A percentile compares a stretch with the other conserved stretches of the same genome.
phyloP scores from a whole-genome alignment of 176 grass and related monocot species.

The Musa itinerans region DNA sequence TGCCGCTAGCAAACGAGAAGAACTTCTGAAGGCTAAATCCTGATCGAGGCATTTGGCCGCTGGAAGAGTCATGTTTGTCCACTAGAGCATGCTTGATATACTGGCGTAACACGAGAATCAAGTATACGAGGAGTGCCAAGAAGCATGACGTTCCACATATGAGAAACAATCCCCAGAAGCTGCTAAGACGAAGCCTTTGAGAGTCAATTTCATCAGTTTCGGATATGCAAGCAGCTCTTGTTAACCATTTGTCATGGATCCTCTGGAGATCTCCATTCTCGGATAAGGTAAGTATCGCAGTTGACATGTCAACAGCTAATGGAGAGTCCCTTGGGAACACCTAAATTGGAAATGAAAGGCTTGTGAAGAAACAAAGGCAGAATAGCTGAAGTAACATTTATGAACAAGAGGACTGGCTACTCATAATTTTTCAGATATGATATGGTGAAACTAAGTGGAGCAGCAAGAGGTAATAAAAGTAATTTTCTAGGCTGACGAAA shows the following conservation, averaged over 20 bases:
- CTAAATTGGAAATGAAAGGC: constrained; percentile 21
- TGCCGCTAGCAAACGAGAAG: constrained; percentile 50
- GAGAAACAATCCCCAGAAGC: constrained; percentile 84
- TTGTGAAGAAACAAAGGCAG: not conserved
- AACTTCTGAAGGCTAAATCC: constrained; percentile 29
- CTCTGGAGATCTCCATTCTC: constrained; percentile 85
- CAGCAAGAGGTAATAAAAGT: too few species aligned
- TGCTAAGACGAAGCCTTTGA: constrained; percentile 52
- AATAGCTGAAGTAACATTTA: not conserved
- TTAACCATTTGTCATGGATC: constrained; percentile 92
- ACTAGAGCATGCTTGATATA: constrained; percentile 24
- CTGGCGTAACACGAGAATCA: constrained; percentile 31
- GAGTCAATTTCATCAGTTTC: constrained; percentile 47
- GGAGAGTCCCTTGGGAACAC: constrained; percentile 79
- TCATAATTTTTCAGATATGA: too few species aligned
- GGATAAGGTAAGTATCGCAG: constrained; percentile 64
- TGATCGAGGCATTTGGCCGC: constrained; percentile 4
- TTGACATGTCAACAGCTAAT: constrained; percentile 70
- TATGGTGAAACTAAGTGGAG: too few species aligned
- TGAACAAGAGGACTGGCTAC: too few species aligned
- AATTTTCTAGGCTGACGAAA: too few species aligned
- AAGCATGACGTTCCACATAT: constrained; percentile 60
- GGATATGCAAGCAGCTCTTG: constrained; percentile 19
- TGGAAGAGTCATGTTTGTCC: constrained; percentile 3
- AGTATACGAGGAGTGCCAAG: constrained; percentile 50